Evolutionary conservation across 768 basidiomycete genomes (phyloP).

Genomic region (Serendipita indica): DNA sequence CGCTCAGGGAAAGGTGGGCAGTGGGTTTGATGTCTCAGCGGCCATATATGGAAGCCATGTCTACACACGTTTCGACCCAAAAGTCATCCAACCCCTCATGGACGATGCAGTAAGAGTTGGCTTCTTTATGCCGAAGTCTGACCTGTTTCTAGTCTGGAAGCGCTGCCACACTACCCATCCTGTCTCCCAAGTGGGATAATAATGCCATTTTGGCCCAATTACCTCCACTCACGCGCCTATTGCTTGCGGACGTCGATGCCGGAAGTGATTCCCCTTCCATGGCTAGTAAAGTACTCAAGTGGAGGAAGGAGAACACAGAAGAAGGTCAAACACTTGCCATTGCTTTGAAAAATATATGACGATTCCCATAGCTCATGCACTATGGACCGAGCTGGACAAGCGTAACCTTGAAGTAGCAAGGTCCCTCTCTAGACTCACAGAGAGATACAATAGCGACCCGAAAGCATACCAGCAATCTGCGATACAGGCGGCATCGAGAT

Average conservation of each 20-base stretch:
- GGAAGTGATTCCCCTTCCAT: conserved; percentile 93
- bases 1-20: conserved; percentile 96
- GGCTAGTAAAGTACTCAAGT: conserved; percentile 78
- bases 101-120: conserved; percentile 32
- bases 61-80: conserved; percentile 75
- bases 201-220: conserved; percentile 51
- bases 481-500: background rate
- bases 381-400: conserved; percentile 17
- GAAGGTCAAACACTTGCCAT: conserved; percentile 32
- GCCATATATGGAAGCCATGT: conserved; percentile 91
- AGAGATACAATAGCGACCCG: background rate
- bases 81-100: conserved; percentile 53
- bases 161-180: conserved; percentile 31
- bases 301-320: conserved; percentile 53
- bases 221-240: conserved; percentile 66
- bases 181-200: conserved; percentile 54
- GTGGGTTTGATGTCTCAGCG: conserved; percentile 90
- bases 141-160: background rate
- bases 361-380: conserved; percentile 11
- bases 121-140: background rate
- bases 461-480: conserved; percentile 12
- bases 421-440: conserved; percentile 12
- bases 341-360: background rate
- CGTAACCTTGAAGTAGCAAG: conserved; percentile 15
- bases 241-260: conserved; percentile 91